Conservation (phyloP, 2,329 filamentous ascomycete genomes). For the Trichoderma koningii region DNA sequence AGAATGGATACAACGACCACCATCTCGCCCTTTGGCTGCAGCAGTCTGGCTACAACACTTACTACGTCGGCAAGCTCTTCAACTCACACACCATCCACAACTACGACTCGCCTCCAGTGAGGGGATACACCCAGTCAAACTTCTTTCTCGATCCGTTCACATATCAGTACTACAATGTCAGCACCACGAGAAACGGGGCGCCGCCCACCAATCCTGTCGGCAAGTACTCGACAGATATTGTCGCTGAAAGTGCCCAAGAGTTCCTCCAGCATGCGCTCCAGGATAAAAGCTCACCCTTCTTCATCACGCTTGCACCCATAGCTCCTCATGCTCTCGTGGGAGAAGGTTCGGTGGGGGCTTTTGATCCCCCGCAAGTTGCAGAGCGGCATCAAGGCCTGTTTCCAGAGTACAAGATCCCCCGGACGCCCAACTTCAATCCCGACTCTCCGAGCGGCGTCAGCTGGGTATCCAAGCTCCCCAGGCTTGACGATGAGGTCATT, state of each 20-base stretch:
- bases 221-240: constrained; percentile 56
- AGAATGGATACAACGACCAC: constrained; percentile 64
- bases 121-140: constrained; percentile 59
- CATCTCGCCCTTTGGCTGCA: constrained; percentile 74
- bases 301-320: constrained; percentile 65
- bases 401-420: constrained; percentile 58
- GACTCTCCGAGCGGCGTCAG: constrained; percentile 48
- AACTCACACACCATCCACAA: constrained; percentile 64
- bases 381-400: constrained; percentile 66
- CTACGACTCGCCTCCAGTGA: constrained; percentile 59
- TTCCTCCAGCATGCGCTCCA: constrained; percentile 62
- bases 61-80: constrained; percentile 73
- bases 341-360: constrained; percentile 28
- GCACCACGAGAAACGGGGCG: constrained; percentile 35
- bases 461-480: constrained; percentile 49
- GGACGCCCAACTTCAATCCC: constrained; percentile 68
- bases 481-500: constrained; percentile 46
- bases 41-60: constrained; percentile 67
- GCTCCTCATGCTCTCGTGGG: constrained; percentile 62
- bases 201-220: constrained; percentile 37
- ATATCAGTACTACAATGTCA: constrained; percentile 52
- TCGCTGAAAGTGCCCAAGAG: constrained; percentile 59
- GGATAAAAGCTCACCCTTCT: constrained; percentile 60
- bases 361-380: constrained; percentile 58
- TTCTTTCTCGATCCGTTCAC: constrained; percentile 43